Evolutionary conservation across 2,329 filamentous ascomycete species (phyloP), one percentile per base, ranked within the genome.

Genomic region (Aurifilum marmelostoma): DNA sequence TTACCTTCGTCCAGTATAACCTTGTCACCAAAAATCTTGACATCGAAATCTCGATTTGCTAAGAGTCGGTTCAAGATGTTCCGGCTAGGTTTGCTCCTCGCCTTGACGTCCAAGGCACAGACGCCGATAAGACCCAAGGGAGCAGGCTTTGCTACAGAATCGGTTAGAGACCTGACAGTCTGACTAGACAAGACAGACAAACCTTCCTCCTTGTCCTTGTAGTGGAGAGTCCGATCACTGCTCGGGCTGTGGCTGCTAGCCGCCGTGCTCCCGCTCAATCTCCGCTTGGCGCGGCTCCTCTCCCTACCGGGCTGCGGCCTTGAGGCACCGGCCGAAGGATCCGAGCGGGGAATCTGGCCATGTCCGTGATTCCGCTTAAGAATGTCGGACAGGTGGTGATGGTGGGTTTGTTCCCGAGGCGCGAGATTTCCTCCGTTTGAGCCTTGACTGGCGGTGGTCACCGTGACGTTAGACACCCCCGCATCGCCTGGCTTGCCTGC

Each of bases 1-100:
- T 74, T 74, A 88, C 87, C 87, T 87, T 99, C 96, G 76, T 99
- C 96, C 47, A 99, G 85, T 74, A 99, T 99, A 58, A 97, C 95
- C 81, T 99, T 99, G 83, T 99, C 96, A 62, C 96, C 97, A 82
- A 99, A 99, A 16, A 99, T 95, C 71, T 97, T 91, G 32, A 98
- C 94, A 75, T 99, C 95, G 76, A 99, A 98, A 75, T 98, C 95
- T 63, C 91, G 89, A 73, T 97, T 94, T 43, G 92, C 89, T 73
- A 97, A 95, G 27, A 99, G 85, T 64, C 94, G 89, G 76, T 97
- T 98, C 70, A 99, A 83, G 74, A 99, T 99, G 76, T 97, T 98
- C 73, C 97, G 88, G 77, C 95, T 97, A 1, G 96, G 96, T 80
- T 98, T 98, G 84, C 94, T 97, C 75, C 96, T 88, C 47, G 96